These are phyloP conservation scores for Plasmodium gonderi DNA, from an alignment of 169 alveolate genomes.

Conservation along the genomic window DNA sequence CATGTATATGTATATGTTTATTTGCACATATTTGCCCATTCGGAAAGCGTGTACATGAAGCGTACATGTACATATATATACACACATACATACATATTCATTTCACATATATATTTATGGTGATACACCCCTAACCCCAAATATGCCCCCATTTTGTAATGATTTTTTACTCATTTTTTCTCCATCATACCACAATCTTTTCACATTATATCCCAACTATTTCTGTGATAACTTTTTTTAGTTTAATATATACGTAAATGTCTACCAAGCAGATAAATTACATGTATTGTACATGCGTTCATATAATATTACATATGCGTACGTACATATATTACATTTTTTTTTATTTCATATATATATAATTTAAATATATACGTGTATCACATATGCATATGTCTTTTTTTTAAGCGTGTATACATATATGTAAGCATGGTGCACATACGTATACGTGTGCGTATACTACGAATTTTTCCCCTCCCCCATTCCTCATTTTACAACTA, in stretches of 20 bases:
- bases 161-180: background rate
- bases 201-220: slow-evolving; percentile 3
- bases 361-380: background rate
- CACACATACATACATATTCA: background rate
- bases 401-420: slow-evolving; percentile 17
- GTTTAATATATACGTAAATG: slow-evolving; percentile 27
- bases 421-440: slow-evolving; percentile 4
- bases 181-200: background rate
- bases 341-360: background rate
- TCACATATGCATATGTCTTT: background rate
- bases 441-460: slow-evolving; percentile 24
- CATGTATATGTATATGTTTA: background rate
- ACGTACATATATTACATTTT: too few species aligned
- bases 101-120: background rate
- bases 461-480: background rate
- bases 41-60: background rate
- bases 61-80: background rate
- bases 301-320: background rate
- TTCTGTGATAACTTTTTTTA: slow-evolving; percentile 36
- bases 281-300: background rate
- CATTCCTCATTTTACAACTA: background rate
- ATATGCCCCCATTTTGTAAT: slow-evolving; percentile 4
- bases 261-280: background rate
- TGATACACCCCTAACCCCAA: background rate
- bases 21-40: background rate